Evolutionary conservation across 164 flowering plant species (phyloP), one percentile per base, ranked within the genome.

Genomic region (Umbilicus rupestris): DNA sequence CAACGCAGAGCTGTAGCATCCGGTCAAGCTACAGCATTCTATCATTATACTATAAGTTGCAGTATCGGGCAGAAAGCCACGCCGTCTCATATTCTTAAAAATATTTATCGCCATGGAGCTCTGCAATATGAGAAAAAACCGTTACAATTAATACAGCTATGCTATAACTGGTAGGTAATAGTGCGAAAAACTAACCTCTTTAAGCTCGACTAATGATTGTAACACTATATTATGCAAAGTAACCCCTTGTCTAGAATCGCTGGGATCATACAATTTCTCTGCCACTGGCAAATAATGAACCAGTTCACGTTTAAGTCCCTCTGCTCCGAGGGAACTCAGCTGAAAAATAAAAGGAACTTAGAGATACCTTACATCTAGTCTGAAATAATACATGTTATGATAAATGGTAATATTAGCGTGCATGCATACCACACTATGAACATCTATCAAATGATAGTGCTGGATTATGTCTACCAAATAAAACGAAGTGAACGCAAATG

Each of bases 261-360:
- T 63, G 24, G 20, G 52, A 72, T 39, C 65, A 57, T 81, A 80
- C 65, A 67, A 77, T 42, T 69, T 70, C 65, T 85, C 85, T 42
- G 87, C 88, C 66, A 52, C 66, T 8, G 39, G 65, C 50, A 90
- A 76, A 63, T 82, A 83, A 5, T 76, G 80, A 22, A 86, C 69
- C 70, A 85, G 64, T 75, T 87, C 86, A 26, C 68, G 74, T 65
- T 76, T 70, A 92, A 88, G 85, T 20, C 95, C 92, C 71, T 94
- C 97, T 63, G 79, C 71, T 66, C 96, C 99, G 71, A 94, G 83
- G 58, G 90, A 95, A 79, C 71, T 87, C 71, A 91, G 69, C 97
- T 93, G 74, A 52, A 22, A 73, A 60, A 58, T 31, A 71, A 65
- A 70, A 75, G 19, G 69, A 67, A 73, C 67, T 8, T 12, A 39